Base-by-base conservation (phyloP, 2,329 filamentous ascomycete genomes). In the Alternaria dauci region DNA sequence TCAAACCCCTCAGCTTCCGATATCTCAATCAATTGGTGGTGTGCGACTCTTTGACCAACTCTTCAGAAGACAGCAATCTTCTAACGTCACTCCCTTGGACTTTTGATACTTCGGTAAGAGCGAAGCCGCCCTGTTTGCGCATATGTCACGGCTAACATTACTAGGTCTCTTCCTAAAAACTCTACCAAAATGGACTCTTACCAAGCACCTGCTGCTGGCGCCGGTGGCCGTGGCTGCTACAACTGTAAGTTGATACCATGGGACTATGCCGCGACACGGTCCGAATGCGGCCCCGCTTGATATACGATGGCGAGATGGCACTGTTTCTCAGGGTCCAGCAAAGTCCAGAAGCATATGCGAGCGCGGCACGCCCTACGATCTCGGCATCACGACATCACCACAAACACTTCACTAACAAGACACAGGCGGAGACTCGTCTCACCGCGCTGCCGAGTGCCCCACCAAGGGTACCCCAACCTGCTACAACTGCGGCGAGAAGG, bases 401-500 rank as follows among this genome's bases (percentile, higher is more conserved):
- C 12, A 42, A 32, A 8, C 26, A 41, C n/a, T 23, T 32, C 30
- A 47, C 68, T 73, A 11, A 72, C 66, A 41, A 47, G 30, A 55
- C 53, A 11, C 50, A 84, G 82, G 82, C 70, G 82, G 82, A 69
- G 82, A 84, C 69, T 73, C 79, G 58, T 78, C 79, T 59, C 82
- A 84, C 73, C 80, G 82, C 68, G 81, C 82, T 69, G 80, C 81
- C 59, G 82, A 84, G 66, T 84, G 82, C 76, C 82, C 82, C 43
- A 80, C 77, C 72, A 83, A 84, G 78, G 82, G 81, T 44, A 80
- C 76, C 69, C 79, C 77, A n/a, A 80, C 77, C 55, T 83, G 81
- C 80, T 83, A 79, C 71, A 79, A 79, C 74, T 83, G 82, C 74
- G 81, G 81, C 65, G 78, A 80, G 68, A 80, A 82, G 73, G 82